Percentiles rank a stretch among this genome's conserved stretches.
These are phyloP conservation scores for Beauveria varroae DNA, from an alignment of 2,329 filamentous ascomycete species.

Conservation along the genomic window DNA sequence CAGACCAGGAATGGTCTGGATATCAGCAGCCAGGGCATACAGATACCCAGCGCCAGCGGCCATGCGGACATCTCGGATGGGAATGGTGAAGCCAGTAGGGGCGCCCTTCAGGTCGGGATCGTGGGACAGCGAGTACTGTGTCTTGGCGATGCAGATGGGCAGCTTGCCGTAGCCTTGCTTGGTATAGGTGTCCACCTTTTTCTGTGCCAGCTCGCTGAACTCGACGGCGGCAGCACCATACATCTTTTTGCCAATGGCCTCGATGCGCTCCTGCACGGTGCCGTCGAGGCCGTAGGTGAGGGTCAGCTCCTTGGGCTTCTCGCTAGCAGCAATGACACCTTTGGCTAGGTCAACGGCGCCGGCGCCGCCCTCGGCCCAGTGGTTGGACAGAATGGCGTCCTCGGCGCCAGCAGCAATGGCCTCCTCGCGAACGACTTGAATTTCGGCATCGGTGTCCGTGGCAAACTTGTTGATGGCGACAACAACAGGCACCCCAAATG, in stretches of 20 bases:
- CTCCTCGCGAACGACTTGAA: conserved; percentile 82
- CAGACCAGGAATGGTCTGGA: conserved; percentile 94
- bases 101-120: conserved; percentile 92
- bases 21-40: conserved; percentile 87
- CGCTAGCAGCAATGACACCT: conserved; percentile 73
- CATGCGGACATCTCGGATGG: conserved; percentile 88
- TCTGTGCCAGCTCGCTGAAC: conserved; percentile 88
- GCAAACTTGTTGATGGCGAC: conserved; percentile 97
- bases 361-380: conserved; percentile 92
- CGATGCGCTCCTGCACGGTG: conserved; percentile 80
- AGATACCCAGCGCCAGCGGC: conserved; percentile 91
- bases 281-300: conserved; percentile 78
- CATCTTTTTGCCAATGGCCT: conserved; percentile 85
- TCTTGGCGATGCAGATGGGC: conserved; percentile 96
- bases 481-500: conserved; percentile 87
- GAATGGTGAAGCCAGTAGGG: conserved; percentile 87
- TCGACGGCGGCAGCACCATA: conserved; percentile 87
- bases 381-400: conserved; percentile 87
- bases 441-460: conserved; percentile 88
- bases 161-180: conserved; percentile 86
- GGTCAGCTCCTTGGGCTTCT: conserved; percentile 80
- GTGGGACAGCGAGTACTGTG: conserved; percentile 92
- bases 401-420: conserved; percentile 86
- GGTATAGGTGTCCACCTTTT: conserved; percentile 93
- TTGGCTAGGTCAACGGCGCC: conserved; percentile 85